A percentile compares a stretch with the other conserved stretches of the same genome.
These are phyloP conservation scores for Aspergillus fumigatiaffinis DNA, from an alignment of 2,329 filamentous ascomycete species.

Conservation along the genomic window DNA sequence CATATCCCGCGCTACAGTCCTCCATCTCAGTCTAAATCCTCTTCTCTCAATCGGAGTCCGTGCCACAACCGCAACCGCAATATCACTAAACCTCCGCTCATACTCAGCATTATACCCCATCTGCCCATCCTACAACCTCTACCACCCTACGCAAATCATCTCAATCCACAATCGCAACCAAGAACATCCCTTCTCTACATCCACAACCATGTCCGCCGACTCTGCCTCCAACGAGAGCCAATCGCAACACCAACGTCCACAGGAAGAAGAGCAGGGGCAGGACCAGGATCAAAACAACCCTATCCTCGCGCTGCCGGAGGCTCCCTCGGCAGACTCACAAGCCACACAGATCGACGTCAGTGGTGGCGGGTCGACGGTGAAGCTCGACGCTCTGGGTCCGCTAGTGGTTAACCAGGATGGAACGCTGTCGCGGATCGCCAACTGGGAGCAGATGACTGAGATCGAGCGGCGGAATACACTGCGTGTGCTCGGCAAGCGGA, in stretches of 20 bases:
- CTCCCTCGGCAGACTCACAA: constrained; percentile 72
- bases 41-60: constrained; percentile 15
- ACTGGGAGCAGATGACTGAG: constrained; percentile 69
- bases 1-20: constrained; percentile 24
- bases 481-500: constrained; percentile 64
- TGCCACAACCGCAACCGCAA: constrained; percentile 15
- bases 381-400: constrained; percentile 66
- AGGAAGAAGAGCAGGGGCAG: constrained; percentile 4
- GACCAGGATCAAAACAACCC: constrained; percentile 10
- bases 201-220: not conserved
- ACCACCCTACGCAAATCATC: not conserved
- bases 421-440: constrained; percentile 64
- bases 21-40: constrained; percentile 21
- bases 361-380: constrained; percentile 42
- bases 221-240: not conserved
- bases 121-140: not conserved
- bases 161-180: not conserved
- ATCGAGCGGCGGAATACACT: constrained; percentile 65
- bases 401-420: constrained; percentile 72
- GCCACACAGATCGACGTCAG: constrained; percentile 81
- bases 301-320: constrained; percentile 70
- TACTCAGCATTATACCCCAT: constrained; percentile 21
- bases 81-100: constrained; percentile 7
- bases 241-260: constrained; percentile 9
- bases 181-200: constrained; percentile 10